Percentiles rank a stretch among this genome's conserved stretches.
Evolutionary conservation across 2,329 filamentous ascomycete species (phyloP).

Genomic region (Trichothecium sympodiale): DNA sequence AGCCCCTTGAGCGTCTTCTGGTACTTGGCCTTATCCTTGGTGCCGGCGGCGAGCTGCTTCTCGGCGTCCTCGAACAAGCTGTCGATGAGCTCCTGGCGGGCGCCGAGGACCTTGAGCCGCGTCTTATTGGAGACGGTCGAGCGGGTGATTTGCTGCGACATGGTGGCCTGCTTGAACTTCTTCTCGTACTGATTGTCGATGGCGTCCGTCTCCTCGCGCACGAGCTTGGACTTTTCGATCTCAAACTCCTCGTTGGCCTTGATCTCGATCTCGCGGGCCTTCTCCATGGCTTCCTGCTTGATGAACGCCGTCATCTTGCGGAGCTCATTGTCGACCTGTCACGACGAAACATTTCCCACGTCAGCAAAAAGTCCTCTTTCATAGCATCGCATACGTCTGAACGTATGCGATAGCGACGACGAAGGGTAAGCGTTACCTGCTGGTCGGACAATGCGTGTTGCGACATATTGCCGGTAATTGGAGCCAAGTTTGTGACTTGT

Average conservation of each 20-base stretch:
- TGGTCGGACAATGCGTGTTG: slow-evolving; percentile 96
- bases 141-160: slow-evolving; percentile 97
- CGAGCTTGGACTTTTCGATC: slow-evolving; percentile 98
- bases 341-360: too few relatives aligned
- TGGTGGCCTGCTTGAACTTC: slow-evolving; percentile 97
- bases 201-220: slow-evolving; percentile 83
- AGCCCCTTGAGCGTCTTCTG: slow-evolving; percentile 65
- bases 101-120: slow-evolving; percentile 74
- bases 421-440: slow-evolving; percentile 50
- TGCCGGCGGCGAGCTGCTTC: slow-evolving; percentile 54
- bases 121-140: slow-evolving; percentile 96
- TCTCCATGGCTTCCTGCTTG: slow-evolving; percentile 94
- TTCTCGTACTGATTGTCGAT: slow-evolving; percentile 94
- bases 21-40: slow-evolving; percentile 66
- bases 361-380: slow-evolving; percentile 2
- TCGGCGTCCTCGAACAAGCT: slow-evolving; percentile 74
- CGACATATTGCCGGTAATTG: slow-evolving; percentile 59
- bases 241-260: slow-evolving; percentile 99
- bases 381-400: too few relatives aligned
- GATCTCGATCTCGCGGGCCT: slow-evolving; percentile 92
- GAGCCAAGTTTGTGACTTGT: slow-evolving; percentile 4
- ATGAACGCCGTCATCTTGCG: slow-evolving; percentile 99
- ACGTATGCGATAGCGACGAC: slow-evolving; percentile 11
- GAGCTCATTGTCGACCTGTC: slow-evolving; percentile 89
- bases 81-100: slow-evolving; percentile 85